Base-by-base conservation (phyloP, 1,284 basidiomycete genomes). In the Cerioporus squamosus region DNA sequence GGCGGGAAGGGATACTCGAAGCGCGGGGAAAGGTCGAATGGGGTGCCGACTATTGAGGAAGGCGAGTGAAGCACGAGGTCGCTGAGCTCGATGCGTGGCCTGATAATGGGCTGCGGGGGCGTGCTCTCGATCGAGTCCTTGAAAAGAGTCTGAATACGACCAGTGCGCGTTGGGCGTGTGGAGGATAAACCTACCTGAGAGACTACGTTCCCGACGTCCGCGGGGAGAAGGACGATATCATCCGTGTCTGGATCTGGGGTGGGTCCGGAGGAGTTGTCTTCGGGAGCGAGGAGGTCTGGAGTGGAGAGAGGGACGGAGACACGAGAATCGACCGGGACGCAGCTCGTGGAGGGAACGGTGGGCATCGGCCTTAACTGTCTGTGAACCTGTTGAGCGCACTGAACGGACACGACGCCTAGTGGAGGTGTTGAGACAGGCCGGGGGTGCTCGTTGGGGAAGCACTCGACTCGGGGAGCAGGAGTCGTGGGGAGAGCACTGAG, bases 1-100 rank as follows among this genome's bases (percentile, higher is more conserved):
- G 56, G 20, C 3, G 72, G 71, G 63, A 74, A 74, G 31, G 73
- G 73, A 52, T 74, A 74, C 62, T 74, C 73, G 64, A 74, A 74
- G 44, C 71, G 69, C 10, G 73, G 70, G 33, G 69, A 69, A 44
- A 65, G 61, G 57, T 74, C 72, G 61, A 74, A 71, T 15, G 73
- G 73, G 2, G 73, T 74, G 56, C 73, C 73, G 33, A 74, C 48
- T 61, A 74, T 70, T 42, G 70, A 65, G 5, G 71, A 72, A 12
- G 73, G 73, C 5, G 73, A 74, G 63, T 74, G 72, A 17, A 74
- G 68, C 26, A 58, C 59, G 38, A 73, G 64, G 44, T 60, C 57
- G 31, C 57, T 52, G 33, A 71, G 66, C 40, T 65, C 64, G 44
- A 71, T 53, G 43, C 59, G 68, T 0, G 70, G 68, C 59, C 69